Evolutionary conservation across 208 protist genomes (phyloP).

Genomic region (Acanthamoeba triangularis): DNA sequence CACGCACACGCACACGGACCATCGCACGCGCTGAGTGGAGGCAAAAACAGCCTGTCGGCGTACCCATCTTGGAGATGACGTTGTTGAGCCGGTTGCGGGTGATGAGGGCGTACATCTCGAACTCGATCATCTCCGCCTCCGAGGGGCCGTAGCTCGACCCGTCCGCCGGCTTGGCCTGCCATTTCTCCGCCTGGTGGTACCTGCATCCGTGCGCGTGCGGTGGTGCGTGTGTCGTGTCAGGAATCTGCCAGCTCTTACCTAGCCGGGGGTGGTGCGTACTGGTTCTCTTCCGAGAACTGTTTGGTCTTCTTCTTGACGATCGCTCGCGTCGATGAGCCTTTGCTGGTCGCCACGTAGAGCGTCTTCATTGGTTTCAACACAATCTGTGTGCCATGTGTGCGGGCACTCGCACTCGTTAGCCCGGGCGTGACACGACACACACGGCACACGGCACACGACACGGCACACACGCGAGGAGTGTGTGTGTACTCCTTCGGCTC

Average conservation of each 20-base stretch:
- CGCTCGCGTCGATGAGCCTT: not conserved
- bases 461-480: not conserved
- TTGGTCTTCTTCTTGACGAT: slow-evolving; percentile 70
- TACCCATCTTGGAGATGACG: slow-evolving; percentile 57
- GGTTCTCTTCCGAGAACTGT: slow-evolving; percentile 25
- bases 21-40: too few species aligned
- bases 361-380: slow-evolving; percentile 27
- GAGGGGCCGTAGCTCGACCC: not conserved
- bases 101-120: slow-evolving; percentile 41
- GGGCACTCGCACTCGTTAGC: not conserved
- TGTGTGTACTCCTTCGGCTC: slow-evolving; percentile 31
- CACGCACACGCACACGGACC: too few species aligned
- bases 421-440: not conserved
- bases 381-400: not conserved
- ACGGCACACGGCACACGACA: not conserved
- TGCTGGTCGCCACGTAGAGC: slow-evolving; percentile 6
- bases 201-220: not conserved
- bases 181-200: slow-evolving; percentile 39
- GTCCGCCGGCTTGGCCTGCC: not conserved
- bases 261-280: not conserved
- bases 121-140: not conserved
- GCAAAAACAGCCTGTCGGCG: too few species aligned
- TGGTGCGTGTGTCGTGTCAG: too few species aligned
- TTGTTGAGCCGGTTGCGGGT: slow-evolving; percentile 33
- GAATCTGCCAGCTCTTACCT: too few species aligned